A percentile compares a stretch with the other conserved stretches of the same genome.
Conservation (phyloP, 257 asterid species). For the Solanum chilense region DNA sequence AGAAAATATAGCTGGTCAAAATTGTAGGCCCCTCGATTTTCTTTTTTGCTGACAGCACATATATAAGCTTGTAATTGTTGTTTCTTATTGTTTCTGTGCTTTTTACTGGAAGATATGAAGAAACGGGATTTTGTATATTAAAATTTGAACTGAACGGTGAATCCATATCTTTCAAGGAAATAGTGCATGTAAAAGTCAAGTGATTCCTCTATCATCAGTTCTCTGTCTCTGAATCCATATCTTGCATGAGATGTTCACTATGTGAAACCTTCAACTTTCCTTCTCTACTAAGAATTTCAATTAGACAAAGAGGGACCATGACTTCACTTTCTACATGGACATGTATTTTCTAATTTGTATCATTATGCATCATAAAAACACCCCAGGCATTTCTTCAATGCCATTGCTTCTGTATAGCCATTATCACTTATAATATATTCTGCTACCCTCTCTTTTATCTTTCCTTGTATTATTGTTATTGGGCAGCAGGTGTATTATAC, state of each 20-base stretch:
- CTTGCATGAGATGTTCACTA: background rate
- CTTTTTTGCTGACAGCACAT: background rate
- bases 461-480: background rate
- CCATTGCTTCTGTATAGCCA: background rate
- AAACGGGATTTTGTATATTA: background rate
- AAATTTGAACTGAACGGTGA: background rate
- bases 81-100: background rate
- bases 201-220: background rate
- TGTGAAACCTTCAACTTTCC: background rate
- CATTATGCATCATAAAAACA: background rate
- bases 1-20: background rate
- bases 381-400: background rate
- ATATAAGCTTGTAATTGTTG: background rate
- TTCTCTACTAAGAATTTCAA: background rate
- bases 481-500: background rate
- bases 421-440: background rate
- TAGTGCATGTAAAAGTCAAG: background rate
- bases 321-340: background rate
- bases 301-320: background rate
- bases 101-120: background rate
- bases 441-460: background rate
- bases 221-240: background rate
- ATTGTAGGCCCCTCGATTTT: background rate
- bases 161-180: background rate
- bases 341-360: background rate